Conservation (phyloP, 352 stramenopile species). For the Pythium apleroticum region DNA sequence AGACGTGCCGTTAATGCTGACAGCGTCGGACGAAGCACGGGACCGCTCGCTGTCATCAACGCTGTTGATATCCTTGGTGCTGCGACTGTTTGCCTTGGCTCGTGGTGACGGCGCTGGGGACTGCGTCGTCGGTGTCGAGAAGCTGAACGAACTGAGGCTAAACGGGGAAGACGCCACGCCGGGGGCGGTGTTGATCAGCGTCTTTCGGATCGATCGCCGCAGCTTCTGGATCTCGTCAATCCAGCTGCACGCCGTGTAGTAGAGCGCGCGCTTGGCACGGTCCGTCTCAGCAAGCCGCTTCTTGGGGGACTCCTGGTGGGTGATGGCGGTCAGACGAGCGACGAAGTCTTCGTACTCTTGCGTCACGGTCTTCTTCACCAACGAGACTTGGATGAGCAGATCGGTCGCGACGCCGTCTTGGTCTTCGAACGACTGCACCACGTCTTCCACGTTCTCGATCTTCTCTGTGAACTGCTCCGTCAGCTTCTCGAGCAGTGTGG, state of each 20-base stretch:
- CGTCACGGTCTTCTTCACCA: conserved; percentile 48
- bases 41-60: conserved; percentile 9
- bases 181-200: conserved; percentile 36
- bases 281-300: conserved; percentile 47
- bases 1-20: conserved; percentile 16
- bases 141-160: conserved; percentile 39
- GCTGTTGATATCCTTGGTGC: conserved; percentile 13
- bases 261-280: conserved; percentile 51
- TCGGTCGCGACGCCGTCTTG: conserved; percentile 51
- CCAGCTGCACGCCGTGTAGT: conserved; percentile 71
- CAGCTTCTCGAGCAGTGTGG: conserved; percentile 38
- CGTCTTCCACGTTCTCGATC: conserved; percentile 54
- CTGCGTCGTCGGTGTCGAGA: conserved; percentile 46
- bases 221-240: conserved; percentile 75
- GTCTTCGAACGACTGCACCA: conserved; percentile 62
- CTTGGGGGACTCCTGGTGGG: conserved; percentile 24
- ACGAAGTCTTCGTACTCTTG: conserved; percentile 41
- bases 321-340: conserved; percentile 43
- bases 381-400: conserved; percentile 72
- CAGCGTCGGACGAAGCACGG: conserved; percentile 9
- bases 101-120: conserved; percentile 50
- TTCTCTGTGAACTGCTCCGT: conserved; percentile 62
- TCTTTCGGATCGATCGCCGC: conserved; percentile 64
- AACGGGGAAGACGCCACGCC: conserved; percentile 24
- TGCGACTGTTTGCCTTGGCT: background rate